Evolutionary conservation across 2,329 filamentous ascomycete species (phyloP), one percentile per base, ranked within the genome.

Genomic region (Penicillium aurantiogriseum): DNA sequence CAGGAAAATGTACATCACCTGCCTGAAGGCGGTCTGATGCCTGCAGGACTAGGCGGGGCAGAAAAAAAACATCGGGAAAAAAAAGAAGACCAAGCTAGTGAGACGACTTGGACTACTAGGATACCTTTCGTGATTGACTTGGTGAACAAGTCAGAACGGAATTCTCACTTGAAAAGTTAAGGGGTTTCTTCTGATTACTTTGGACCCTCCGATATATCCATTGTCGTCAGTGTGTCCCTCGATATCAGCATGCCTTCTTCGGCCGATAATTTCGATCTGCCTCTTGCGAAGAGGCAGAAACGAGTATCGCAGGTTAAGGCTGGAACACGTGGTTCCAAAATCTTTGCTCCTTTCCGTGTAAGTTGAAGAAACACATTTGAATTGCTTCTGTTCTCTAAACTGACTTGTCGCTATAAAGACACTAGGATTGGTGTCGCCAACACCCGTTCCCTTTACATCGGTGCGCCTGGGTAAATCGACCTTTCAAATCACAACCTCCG

Each of bases 401-500:
- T 60, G 48, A 58, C 50, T 23, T n/a, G 15, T 47, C n/a, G 21
- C 21, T 42, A 25, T 42, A 36, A 71, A 96, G 91, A 97, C 93
- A 46, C 85, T 99, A 63, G 94, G 94, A 17, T 82, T 99, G 33
- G 91, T 99, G 2, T 97, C 94, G 5, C 91, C 94, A 0, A 97
- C 93, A 2, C 78, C 82, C 48, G 91, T 97, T 0, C 93, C 94
- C 0, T 97, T 99, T 71, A 92, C 93, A 2, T 89, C 89, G 6
- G 84, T 95, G 33, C 90, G 93, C 0, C 81, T 96, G 17, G 94
- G 94, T 57, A 96, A 96, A 77, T 93, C 91, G 0, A 96, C 92
- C 4, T 99, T 96, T 72, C 94, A 99, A 74, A 91, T 99, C 75
- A 97, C 94, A 35, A 99, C 94, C 31, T 97, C 91, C 0, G 90